These are phyloP conservation scores for Plasmodium blacklocki DNA, from an alignment of 169 alveolate species.

Conservation along the genomic window DNA sequence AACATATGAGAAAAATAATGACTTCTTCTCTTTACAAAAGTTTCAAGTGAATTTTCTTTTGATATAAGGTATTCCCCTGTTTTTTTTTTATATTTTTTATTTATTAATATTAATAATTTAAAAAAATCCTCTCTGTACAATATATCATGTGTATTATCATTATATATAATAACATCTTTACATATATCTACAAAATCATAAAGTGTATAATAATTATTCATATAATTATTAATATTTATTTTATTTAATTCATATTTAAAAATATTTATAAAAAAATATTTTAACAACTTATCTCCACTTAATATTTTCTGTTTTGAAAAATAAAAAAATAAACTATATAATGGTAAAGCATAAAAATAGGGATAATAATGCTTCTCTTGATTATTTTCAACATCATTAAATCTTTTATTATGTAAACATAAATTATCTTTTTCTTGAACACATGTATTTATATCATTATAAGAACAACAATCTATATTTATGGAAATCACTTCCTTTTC, in stretches of 20 bases:
- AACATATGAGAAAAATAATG: slow-evolving; percentile 38
- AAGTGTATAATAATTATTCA: slow-evolving; percentile 26
- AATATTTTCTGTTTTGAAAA: slow-evolving; percentile 21
- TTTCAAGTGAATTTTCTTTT: not conserved
- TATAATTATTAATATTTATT: slow-evolving; percentile 48
- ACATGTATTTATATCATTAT: not conserved
- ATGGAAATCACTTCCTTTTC: not conserved
- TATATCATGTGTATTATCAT: slow-evolving; percentile 20
- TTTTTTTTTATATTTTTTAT: not conserved
- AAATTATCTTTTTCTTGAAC: not conserved
- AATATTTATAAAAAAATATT: slow-evolving; percentile 41
- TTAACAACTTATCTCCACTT: slow-evolving; percentile 27
- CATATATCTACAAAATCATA: slow-evolving; percentile 46
- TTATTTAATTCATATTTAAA: slow-evolving; percentile 28
- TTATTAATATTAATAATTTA: slow-evolving; percentile 20
- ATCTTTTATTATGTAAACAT: not conserved
- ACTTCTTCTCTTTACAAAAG: slow-evolving; percentile 3
- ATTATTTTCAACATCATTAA: not conserved
- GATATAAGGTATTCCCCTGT: too few relatives aligned
- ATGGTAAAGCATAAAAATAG: slow-evolving; percentile 12
- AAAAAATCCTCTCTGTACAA: slow-evolving; percentile 44
- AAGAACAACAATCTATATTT: not conserved
- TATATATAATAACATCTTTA: not conserved
- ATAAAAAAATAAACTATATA: slow-evolving; percentile 59
- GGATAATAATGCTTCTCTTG: too few relatives aligned